phyloP scores from a whole-genome alignment of 2,329 filamentous ascomycete species.

The Aureobasidium subglaciale region DNA sequence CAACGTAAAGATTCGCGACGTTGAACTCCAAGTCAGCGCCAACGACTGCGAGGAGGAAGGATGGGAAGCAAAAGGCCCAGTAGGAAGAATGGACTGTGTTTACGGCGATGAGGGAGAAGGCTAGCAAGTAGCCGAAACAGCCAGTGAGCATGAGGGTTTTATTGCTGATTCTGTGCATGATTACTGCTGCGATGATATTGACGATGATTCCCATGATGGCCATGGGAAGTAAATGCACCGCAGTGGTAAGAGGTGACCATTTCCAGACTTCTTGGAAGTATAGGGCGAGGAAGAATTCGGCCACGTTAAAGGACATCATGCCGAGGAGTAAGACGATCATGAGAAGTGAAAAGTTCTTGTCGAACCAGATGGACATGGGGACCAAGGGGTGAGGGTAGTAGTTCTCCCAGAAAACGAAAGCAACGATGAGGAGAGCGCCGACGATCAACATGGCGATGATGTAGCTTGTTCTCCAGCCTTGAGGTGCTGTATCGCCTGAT shows the following conservation, averaged over 20 bases:
- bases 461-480: conserved; percentile 57
- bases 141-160: conserved; percentile 53
- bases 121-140: conserved; percentile 36
- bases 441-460: conserved; percentile 57
- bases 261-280: conserved; percentile 54
- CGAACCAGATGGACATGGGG: conserved; percentile 52
- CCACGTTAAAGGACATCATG: conserved; percentile 55
- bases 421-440: conserved; percentile 48
- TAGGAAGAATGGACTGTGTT: conserved; percentile 51
- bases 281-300: conserved; percentile 57
- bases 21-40: conserved; percentile 66
- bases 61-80: conserved; percentile 60
- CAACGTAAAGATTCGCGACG: conserved; percentile 66
- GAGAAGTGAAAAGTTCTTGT: conserved; percentile 58
- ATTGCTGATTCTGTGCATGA: conserved; percentile 59
- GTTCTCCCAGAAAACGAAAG: conserved; percentile 58
- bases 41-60: conserved; percentile 53
- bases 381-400: conserved; percentile 40
- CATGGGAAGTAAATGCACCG: conserved; percentile 59
- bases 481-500: conserved; percentile 47
- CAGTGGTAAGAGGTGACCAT: conserved; percentile 51
- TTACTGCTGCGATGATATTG: conserved; percentile 54
- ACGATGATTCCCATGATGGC: conserved; percentile 55
- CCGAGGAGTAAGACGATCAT: conserved; percentile 52
- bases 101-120: conserved; percentile 51